phyloP scores from a whole-genome alignment of 768 basidiomycete species.

The Mycena vitilis region DNA sequence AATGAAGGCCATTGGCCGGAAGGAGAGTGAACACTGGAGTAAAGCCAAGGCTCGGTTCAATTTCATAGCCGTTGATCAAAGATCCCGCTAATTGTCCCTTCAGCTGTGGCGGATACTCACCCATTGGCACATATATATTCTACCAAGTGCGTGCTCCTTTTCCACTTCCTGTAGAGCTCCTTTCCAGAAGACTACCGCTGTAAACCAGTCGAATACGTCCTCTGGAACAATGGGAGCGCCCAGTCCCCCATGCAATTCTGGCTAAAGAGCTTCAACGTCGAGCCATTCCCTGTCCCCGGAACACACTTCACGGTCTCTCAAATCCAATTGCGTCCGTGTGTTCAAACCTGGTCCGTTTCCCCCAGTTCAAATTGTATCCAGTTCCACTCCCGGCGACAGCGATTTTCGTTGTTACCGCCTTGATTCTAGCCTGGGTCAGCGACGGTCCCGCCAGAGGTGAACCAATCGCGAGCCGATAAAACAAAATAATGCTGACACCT shows the following conservation, averaged over 20 bases:
- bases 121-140: slow-evolving; percentile 34
- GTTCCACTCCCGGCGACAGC: slow-evolving; percentile 35
- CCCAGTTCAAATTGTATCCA: slow-evolving; percentile 2
- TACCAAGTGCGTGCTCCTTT: slow-evolving; percentile 9
- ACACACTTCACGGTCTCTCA: slow-evolving; percentile 30
- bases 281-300: slow-evolving; percentile 36
- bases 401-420: slow-evolving; percentile 31
- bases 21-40: slow-evolving; percentile 33
- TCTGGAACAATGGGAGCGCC: slow-evolving; percentile 36
- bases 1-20: slow-evolving; percentile 35
- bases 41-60: slow-evolving; percentile 16
- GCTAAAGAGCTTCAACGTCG: slow-evolving; percentile 38
- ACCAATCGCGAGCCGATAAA: background rate
- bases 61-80: background rate
- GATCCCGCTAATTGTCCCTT: background rate
- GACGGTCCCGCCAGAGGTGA: slow-evolving; percentile 34
- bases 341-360: background rate
- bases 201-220: slow-evolving; percentile 34
- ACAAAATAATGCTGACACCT: background rate
- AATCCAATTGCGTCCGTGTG: slow-evolving; percentile 33
- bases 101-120: slow-evolving; percentile 33
- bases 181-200: no score
- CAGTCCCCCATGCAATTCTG: slow-evolving; percentile 36
- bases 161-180: no score
- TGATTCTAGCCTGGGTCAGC: slow-evolving; percentile 34